phyloP scores from a whole-genome alignment of 192 early-diverging fungal genomes.

The Backusella mclennaniae region DNA sequence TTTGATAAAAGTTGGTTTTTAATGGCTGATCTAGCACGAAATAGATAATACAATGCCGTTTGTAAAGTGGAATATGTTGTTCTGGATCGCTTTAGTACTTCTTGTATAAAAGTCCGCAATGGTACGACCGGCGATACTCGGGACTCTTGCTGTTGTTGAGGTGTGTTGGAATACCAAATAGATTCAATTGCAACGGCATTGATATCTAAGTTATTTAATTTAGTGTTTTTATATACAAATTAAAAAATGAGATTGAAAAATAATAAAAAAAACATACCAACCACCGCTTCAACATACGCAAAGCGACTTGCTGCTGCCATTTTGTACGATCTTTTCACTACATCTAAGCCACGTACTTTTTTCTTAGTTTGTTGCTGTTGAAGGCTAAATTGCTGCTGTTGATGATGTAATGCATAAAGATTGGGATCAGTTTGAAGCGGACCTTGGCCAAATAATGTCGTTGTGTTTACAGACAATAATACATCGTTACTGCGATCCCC shows the following conservation, averaged over 20 bases:
- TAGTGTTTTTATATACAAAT: background rate
- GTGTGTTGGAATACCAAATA: conserved; percentile 39
- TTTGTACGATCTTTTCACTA: background rate
- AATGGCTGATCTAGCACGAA: conserved; percentile 39
- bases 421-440: conserved; percentile 4
- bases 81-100: conserved; percentile 72
- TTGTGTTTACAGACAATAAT: conserved; percentile 5
- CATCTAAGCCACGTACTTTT: background rate
- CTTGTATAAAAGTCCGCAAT: conserved; percentile 65
- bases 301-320: conserved; percentile 14
- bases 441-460: background rate
- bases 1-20: conserved; percentile 10
- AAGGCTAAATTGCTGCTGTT: background rate
- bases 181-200: conserved; percentile 55
- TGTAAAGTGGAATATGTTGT: conserved; percentile 79
- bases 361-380: background rate
- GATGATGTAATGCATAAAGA: conserved; percentile 9
- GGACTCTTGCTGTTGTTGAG: conserved; percentile 25
- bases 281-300: conserved; percentile 25
- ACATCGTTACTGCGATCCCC: background rate
- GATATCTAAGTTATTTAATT: conserved; percentile 38
- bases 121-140: conserved; percentile 46
- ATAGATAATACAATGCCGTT: conserved; percentile 70
- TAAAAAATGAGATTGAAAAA: conserved; percentile 1
- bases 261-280: conserved; percentile 17